Percentiles rank a stretch among this genome's conserved stretches.
Conservation (phyloP, 805 yeast species). For the Zygotorulaspora sp. region DNA sequence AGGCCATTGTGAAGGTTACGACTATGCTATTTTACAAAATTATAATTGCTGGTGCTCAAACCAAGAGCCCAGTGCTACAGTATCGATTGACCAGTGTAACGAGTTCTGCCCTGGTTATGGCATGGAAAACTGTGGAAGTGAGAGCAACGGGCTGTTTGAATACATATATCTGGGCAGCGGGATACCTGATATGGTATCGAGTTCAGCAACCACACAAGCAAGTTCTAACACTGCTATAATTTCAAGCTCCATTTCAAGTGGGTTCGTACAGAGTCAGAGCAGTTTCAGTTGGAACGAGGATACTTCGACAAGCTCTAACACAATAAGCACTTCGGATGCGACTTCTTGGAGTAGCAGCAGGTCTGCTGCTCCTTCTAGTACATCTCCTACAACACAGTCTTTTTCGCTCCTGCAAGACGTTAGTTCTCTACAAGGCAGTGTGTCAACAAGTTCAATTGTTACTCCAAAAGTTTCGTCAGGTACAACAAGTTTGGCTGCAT, state of each 20-base stretch:
- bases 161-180: slow-evolving; percentile 22
- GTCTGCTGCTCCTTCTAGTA: not conserved
- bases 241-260: not conserved
- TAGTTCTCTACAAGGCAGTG: not conserved
- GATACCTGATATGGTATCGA: slow-evolving; percentile 7
- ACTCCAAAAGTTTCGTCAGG: slow-evolving; percentile 2
- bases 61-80: slow-evolving; percentile 14
- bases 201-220: slow-evolving; percentile 1
- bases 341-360: not conserved
- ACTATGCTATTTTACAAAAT: slow-evolving; percentile 27
- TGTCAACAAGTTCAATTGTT: not conserved
- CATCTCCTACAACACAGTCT: too few relatives aligned
- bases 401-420: too few relatives aligned
- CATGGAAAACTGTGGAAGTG: slow-evolving; percentile 27
- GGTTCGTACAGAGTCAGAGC: not conserved
- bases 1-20: slow-evolving; percentile 19
- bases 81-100: slow-evolving; percentile 20
- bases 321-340: not conserved
- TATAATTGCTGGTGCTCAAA: slow-evolving; percentile 30
- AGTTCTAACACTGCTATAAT: not conserved
- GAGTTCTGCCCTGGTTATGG: slow-evolving; percentile 28
- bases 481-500: not conserved
- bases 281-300: not conserved
- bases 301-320: not conserved
- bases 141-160: slow-evolving; percentile 19